phyloP scores from a whole-genome alignment of 2,329 filamentous ascomycete species.

The Gremmenia infestans region DNA sequence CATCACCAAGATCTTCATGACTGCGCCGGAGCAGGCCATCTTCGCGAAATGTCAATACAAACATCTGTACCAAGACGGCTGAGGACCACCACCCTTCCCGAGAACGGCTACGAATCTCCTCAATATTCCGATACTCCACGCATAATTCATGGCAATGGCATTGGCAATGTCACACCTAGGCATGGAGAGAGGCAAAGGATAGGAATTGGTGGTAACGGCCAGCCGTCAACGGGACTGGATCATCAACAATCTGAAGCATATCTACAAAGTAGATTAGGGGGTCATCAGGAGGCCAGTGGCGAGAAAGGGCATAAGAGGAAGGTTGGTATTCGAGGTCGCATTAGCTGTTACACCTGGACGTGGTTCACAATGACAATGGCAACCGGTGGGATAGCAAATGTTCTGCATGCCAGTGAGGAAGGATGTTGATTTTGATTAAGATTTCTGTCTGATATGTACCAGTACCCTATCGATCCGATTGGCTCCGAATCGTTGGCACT shows the following conservation, averaged over 20 bases:
- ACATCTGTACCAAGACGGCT: conserved; percentile 27
- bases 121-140: conserved; percentile 5
- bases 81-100: conserved; percentile 8
- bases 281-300: background rate
- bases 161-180: conserved; percentile 5
- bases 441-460: conserved; percentile 20
- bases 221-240: background rate
- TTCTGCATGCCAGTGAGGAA: conserved; percentile 47
- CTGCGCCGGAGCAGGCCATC: conserved; percentile 41
- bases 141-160: conserved; percentile 1
- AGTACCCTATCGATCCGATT: conserved; percentile 50
- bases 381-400: conserved; percentile 52
- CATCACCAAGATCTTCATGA: conserved; percentile 43
- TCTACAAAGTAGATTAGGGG: background rate
- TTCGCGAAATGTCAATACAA: conserved; percentile 34
- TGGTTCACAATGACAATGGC: conserved; percentile 62
- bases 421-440: background rate
- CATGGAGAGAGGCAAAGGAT: conserved; percentile 6
- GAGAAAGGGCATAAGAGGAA: conserved; percentile 28
- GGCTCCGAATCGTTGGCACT: conserved; percentile 54
- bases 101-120: conserved; percentile 36
- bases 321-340: conserved; percentile 44
- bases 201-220: background rate
- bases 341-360: conserved; percentile 60
- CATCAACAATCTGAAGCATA: background rate